Percentiles rank a stretch among this genome's conserved stretches.
Evolutionary conservation across 2,329 filamentous ascomycete genomes (phyloP).

Genomic region (Orbilia brochopaga): DNA sequence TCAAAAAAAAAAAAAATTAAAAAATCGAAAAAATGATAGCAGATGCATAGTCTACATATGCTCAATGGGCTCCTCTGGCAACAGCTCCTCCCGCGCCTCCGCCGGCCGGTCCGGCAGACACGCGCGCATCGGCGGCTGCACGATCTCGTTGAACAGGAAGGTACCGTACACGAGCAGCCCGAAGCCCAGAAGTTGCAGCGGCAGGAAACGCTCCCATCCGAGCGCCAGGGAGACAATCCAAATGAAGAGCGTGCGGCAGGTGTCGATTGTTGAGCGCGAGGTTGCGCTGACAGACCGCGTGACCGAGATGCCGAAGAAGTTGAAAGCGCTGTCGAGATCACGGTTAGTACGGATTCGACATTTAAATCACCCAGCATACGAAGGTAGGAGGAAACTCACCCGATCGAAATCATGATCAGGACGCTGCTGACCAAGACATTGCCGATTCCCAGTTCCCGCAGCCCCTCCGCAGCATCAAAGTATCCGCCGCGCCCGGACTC

Average conservation of each 20-base stretch:
- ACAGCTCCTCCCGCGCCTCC: constrained; percentile 62
- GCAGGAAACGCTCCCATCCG: constrained; percentile 97
- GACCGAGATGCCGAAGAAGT: constrained; percentile 96
- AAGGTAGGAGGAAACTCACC: constrained; percentile 66
- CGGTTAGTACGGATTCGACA: too few species aligned
- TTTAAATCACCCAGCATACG: too few species aligned
- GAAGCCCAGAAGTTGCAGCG: constrained; percentile 90
- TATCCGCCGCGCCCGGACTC: constrained; percentile 77
- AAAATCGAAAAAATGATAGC: constrained; percentile 4
- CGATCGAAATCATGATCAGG: constrained; percentile 96
- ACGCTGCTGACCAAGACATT: constrained; percentile 77
- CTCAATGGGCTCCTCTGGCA: constrained; percentile 85
- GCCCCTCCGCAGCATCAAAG: constrained; percentile 87
- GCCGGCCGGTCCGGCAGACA: constrained; percentile 60
- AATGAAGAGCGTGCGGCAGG: constrained; percentile 95
- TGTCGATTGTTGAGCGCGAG: constrained; percentile 93
- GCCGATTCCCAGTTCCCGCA: constrained; percentile 77
- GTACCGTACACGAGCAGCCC: constrained; percentile 91
- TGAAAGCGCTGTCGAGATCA: constrained; percentile 74
- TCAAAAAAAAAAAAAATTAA: too few species aligned
- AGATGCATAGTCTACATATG: constrained; percentile 61
- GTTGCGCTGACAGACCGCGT: constrained; percentile 89
- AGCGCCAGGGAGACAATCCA: constrained; percentile 93
- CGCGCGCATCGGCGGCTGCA: constrained; percentile 77
- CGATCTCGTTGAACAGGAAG: constrained; percentile 92